Evolutionary conservation across 176 grass and related monocot species (phyloP), one percentile per base, ranked within the genome.

Genomic region (Tillandsia fasciculata): DNA sequence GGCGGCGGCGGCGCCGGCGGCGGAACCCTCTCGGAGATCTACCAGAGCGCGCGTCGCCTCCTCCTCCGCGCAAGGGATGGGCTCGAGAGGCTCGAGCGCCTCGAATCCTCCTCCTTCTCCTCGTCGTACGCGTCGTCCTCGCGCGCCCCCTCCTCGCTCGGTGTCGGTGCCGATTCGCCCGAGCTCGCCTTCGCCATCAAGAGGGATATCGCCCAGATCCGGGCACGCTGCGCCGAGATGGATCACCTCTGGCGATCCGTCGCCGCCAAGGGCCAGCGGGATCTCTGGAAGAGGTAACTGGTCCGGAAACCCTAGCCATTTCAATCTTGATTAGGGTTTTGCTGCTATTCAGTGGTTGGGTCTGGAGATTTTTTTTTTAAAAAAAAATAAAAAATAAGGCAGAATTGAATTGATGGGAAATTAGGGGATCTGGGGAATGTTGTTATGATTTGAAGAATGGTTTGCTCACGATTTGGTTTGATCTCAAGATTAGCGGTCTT

Each of bases 261-360:
- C 74, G 83, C 89, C 11, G 69, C 79, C 69, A 90, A 90, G 75
- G 77, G 79, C 70, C 94, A 99, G 72, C 86, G 86, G 24, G 94
- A 93, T 82, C 82, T 99, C 72, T 99, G 94, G 94, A 99, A 99
- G 82, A 90, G 94, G 94, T 93, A 83, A 82, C 59, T 56, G 12
- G 67, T 22, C 33, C 0, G 11, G 6, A 15, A 66, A 52, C 14
- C 12, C 10, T 48, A 22, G 66, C 26, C 6, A 18, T 61, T 72
- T 54, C 51, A 12, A 26, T 33, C 29, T 58, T 50, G 13, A 1
- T 50, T 50, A 51, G 51, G 26, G 15, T 48, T 51, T 42, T 52
- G 13, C 50, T 26, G 47, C 12, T 53, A 68, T 68, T 13, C 14
- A 56, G 69, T 58, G 65, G 24, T 57, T 28, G 17, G 52, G 13